Conservation (phyloP, 306 rosid genomes). For the Dicorynia guianensis region DNA sequence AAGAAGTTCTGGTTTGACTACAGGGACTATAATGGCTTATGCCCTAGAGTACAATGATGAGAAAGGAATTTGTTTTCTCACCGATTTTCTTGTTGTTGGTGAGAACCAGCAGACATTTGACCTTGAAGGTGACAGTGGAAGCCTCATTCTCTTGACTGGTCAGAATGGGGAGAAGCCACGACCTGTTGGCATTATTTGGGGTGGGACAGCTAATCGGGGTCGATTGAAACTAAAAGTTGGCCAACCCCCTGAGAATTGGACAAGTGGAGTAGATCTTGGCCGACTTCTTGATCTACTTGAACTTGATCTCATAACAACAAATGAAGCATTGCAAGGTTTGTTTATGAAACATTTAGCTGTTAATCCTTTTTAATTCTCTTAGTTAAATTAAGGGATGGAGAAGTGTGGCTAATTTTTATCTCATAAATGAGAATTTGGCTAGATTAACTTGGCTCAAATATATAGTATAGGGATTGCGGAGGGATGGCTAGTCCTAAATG, state of each 20-base stretch:
- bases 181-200: conserved; percentile 99
- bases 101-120: conserved; percentile 98
- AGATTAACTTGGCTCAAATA: not conserved
- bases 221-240: conserved; percentile 90
- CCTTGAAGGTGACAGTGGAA: conserved; percentile 99
- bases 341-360: conserved; percentile 43
- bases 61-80: conserved; percentile 96
- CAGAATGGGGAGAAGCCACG: conserved; percentile 78
- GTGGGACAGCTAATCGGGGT: conserved; percentile 98
- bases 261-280: conserved; percentile 99
- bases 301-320: conserved; percentile 87
- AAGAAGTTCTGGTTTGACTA: conserved; percentile 95
- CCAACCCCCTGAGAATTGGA: conserved; percentile 94
- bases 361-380: conserved; percentile 12
- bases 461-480: not conserved
- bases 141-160: conserved; percentile 91
- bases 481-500: not conserved
- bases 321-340: conserved; percentile 86
- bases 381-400: not conserved
- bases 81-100: conserved; percentile 98
- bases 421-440: not conserved
- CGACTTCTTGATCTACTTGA: conserved; percentile 96
- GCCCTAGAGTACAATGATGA: conserved; percentile 97
- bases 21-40: conserved; percentile 95
- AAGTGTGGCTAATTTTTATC: not conserved